Conservation (phyloP, 495 filamentous ascomycete species). For the Hypomontagnella submonticulosa region DNA sequence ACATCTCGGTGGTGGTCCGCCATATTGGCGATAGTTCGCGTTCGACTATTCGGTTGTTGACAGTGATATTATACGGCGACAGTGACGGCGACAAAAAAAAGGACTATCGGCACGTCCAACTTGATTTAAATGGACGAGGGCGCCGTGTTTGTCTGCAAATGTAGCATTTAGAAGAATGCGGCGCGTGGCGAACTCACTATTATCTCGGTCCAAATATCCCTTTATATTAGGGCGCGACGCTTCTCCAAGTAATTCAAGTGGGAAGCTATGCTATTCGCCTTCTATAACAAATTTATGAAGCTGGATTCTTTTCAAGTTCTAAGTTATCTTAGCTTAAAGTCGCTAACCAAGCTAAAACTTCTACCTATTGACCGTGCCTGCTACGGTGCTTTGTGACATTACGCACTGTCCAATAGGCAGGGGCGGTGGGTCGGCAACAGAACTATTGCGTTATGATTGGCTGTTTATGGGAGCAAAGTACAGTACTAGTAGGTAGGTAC, state of each 20-base stretch:
- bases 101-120: constrained; percentile 43
- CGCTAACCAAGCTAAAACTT: constrained; percentile 3
- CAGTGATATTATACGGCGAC: constrained; percentile 12
- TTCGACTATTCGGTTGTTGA: constrained; percentile 20
- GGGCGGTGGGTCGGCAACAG: too few species aligned
- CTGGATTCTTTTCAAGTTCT: constrained; percentile 24
- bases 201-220: constrained; percentile 20
- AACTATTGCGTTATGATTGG: constrained; percentile 6
- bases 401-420: too few species aligned
- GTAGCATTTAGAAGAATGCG: constrained; percentile 48
- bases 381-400: too few species aligned
- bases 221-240: too few species aligned
- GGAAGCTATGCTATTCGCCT: constrained; percentile 8
- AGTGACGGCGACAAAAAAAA: constrained; percentile 18
- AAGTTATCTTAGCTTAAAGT: constrained; percentile 16
- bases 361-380: too few species aligned
- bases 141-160: constrained; percentile 39
- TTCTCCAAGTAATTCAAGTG: background rate
- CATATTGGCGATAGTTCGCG: constrained; percentile 63
- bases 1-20: constrained; percentile 88
- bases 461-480: background rate
- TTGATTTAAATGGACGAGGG: constrained; percentile 46
- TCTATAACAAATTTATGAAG: constrained; percentile 43
- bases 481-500: too few species aligned
- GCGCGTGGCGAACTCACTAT: constrained; percentile 32